phyloP scores from a whole-genome alignment of 176 grass and related monocot genomes.

The Phyllostachys edulis region DNA sequence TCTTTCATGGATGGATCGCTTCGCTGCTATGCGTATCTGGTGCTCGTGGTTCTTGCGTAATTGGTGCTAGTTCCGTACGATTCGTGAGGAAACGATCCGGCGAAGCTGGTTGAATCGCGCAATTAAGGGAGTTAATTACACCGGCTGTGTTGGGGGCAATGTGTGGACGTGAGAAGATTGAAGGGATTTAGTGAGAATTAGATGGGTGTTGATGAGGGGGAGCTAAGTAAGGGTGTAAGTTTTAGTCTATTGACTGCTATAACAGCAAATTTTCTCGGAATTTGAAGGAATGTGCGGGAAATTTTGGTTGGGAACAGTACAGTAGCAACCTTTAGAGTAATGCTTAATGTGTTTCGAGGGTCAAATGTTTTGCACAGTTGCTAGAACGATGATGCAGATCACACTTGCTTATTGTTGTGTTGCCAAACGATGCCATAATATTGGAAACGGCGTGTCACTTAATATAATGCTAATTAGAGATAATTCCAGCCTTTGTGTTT shows the following conservation, averaged over 20 bases:
- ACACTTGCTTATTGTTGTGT: neutral
- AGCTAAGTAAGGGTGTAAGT: neutral
- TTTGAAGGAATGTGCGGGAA: neutral
- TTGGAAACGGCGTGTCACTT: neutral
- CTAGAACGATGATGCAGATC: neutral
- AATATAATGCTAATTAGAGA: neutral
- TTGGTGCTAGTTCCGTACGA: neutral
- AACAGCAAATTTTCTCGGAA: neutral
- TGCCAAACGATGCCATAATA: neutral
- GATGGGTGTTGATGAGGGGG: neutral
- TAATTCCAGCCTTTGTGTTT: neutral
- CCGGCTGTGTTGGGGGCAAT: neutral
- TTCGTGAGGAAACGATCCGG: neutral
- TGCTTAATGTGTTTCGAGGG: neutral
- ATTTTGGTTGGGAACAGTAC: neutral
- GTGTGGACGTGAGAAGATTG: neutral
- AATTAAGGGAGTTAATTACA: neutral
- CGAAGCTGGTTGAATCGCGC: neutral
- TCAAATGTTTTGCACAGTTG: neutral
- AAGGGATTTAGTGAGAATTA: neutral
- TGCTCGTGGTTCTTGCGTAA: neutral
- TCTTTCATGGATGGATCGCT: neutral
- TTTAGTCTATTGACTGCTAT: neutral
- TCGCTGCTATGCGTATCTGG: neutral
- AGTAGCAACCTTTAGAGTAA: neutral